Evolutionary conservation across 2,329 filamentous ascomycete genomes (phyloP).

Genomic region (Penicillium hesseltinei): DNA sequence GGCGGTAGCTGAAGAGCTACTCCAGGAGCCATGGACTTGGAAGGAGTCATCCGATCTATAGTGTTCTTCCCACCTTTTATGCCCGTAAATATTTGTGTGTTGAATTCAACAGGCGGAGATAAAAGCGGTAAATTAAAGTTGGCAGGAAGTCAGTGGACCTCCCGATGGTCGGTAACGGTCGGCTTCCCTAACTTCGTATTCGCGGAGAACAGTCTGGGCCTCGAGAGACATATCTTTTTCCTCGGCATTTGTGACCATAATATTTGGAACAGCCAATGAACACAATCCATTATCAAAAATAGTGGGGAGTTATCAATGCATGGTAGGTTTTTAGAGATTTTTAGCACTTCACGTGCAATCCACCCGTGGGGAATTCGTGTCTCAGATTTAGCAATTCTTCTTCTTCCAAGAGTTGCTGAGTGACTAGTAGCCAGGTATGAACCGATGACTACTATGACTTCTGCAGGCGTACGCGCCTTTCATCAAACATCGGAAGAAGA

Average conservation of each 20-base stretch:
- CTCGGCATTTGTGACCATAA: neutral
- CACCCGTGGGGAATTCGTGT: neutral
- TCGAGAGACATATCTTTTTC: neutral
- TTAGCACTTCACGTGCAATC: neutral
- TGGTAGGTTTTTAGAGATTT: neutral
- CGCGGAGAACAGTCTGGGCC: neutral
- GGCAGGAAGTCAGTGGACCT: too few relatives aligned
- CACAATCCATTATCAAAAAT: neutral
- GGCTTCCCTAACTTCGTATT: neutral
- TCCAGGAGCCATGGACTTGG: too few relatives aligned
- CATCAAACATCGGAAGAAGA: conserved; percentile 4
- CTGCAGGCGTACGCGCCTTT: neutral
- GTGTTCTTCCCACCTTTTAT: too few relatives aligned
- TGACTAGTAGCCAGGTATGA: neutral
- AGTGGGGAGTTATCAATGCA: neutral
- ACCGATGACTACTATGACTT: neutral
- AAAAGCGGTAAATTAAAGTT: too few relatives aligned
- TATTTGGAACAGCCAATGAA: neutral
- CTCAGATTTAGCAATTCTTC: neutral
- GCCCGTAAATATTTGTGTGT: too few relatives aligned
- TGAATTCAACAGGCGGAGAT: too few relatives aligned
- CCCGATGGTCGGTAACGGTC: neutral
- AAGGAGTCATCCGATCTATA: too few relatives aligned
- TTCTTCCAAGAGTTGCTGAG: neutral
- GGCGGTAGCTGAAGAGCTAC: neutral